Percentiles rank a stretch among this genome's conserved stretches.
Conservation (phyloP, 2,329 filamentous ascomycete species). For the Cladophialophora bantiana region DNA sequence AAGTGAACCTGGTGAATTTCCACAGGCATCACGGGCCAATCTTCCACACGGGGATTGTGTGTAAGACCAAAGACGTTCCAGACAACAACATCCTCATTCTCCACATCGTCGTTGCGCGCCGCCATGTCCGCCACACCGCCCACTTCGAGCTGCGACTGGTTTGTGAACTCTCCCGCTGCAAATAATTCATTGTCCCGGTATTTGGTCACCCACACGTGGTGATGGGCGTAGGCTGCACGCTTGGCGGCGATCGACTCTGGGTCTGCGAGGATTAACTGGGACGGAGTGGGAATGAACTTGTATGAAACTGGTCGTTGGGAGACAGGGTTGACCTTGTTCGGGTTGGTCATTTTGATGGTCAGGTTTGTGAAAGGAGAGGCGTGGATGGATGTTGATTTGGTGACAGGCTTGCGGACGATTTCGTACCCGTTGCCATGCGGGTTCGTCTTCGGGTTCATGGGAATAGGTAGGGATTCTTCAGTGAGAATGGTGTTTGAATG, state of each 20-base stretch:
- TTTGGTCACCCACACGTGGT: slow-evolving; percentile 60
- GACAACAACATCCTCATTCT: slow-evolving; percentile 56
- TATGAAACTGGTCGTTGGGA: slow-evolving; percentile 55
- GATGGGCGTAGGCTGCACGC: slow-evolving; percentile 57
- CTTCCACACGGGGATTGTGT: slow-evolving; percentile 59
- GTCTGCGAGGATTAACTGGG: slow-evolving; percentile 58
- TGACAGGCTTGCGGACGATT: slow-evolving; percentile 58
- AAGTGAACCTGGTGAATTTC: slow-evolving; percentile 58
- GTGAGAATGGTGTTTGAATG: slow-evolving; percentile 61
- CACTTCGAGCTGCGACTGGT: slow-evolving; percentile 53
- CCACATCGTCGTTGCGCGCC: slow-evolving; percentile 51
- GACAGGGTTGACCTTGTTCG: slow-evolving; percentile 51
- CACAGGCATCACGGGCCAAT: slow-evolving; percentile 58
- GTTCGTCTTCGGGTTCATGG: slow-evolving; percentile 62
- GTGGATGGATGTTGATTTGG: slow-evolving; percentile 58
- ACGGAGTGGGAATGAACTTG: slow-evolving; percentile 56
- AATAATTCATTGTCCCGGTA: slow-evolving; percentile 59
- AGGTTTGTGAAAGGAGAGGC: slow-evolving; percentile 58
- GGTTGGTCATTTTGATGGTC: slow-evolving; percentile 59
- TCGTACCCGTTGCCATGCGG: slow-evolving; percentile 68
- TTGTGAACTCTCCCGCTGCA: slow-evolving; percentile 57
- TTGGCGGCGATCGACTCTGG: slow-evolving; percentile 52
- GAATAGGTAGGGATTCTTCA: slow-evolving; percentile 61
- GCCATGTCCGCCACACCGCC: slow-evolving; percentile 55
- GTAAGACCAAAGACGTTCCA: slow-evolving; percentile 60